Evolutionary conservation across 257 asterid genomes (phyloP).

Genomic region (Ophiorrhiza pumila): DNA sequence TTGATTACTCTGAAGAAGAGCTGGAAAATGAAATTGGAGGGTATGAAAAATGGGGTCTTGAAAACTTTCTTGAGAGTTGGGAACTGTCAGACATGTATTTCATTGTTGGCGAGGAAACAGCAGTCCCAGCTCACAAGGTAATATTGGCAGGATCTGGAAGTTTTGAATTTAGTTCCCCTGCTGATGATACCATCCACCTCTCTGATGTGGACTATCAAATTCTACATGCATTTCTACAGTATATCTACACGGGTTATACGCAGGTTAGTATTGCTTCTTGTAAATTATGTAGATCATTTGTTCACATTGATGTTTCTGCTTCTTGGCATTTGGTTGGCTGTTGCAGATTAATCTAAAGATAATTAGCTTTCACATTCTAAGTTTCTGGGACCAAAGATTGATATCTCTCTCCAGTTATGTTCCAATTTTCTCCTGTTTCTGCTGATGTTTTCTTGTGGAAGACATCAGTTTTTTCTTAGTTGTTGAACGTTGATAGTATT

Average conservation of each 20-base stretch:
- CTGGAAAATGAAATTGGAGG: conserved; percentile 50
- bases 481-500: neutral
- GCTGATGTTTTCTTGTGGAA: neutral
- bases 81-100: conserved; percentile 75
- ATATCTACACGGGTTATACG: conserved; percentile 72
- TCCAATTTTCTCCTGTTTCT: neutral
- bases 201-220: conserved; percentile 51
- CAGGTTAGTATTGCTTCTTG: conserved; percentile 48
- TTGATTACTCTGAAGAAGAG: conserved; percentile 61
- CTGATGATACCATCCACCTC: conserved; percentile 52
- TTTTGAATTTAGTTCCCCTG: conserved; percentile 41
- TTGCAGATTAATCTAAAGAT: neutral
- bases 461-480: neutral
- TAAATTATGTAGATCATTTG: neutral
- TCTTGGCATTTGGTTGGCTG: neutral
- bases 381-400: neutral
- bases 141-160: conserved; percentile 76
- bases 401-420: neutral
- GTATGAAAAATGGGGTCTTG: conserved; percentile 75
- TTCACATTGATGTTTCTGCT: conserved; percentile 4
- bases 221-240: conserved; percentile 71
- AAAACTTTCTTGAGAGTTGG: conserved; percentile 77
- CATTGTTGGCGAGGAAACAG: conserved; percentile 75
- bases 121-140: conserved; percentile 83
- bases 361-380: neutral